Evolutionary conservation across 2,329 filamentous ascomycete species (phyloP).

Genomic region (Fonsecaea erecta): DNA sequence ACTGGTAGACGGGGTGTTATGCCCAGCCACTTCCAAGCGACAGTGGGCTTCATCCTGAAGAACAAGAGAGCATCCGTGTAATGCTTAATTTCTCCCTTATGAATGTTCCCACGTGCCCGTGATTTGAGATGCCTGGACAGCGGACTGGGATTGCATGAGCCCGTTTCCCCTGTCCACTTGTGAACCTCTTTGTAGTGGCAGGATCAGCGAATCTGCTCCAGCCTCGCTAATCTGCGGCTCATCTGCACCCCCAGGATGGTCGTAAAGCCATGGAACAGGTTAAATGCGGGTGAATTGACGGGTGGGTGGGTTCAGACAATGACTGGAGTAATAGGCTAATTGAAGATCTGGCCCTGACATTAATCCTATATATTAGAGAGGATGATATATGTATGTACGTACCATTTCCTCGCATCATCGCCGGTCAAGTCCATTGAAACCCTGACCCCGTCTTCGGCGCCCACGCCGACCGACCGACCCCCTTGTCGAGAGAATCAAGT

Average conservation of each 20-base stretch:
- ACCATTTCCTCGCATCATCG: not conserved
- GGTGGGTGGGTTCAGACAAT: too few relatives aligned
- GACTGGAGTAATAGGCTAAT: not conserved
- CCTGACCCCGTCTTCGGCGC: too few relatives aligned
- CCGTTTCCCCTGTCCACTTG: not conserved
- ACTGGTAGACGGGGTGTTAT: not conserved
- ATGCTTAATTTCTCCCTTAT: not conserved
- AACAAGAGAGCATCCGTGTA: not conserved
- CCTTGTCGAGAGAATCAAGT: too few relatives aligned
- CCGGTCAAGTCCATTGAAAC: not conserved
- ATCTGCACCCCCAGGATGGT: not conserved
- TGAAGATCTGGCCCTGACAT: not conserved
- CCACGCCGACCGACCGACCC: too few relatives aligned
- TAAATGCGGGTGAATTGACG: too few relatives aligned
- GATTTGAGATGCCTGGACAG: not conserved
- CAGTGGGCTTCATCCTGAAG: not conserved
- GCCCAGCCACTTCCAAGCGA: not conserved
- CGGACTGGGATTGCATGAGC: not conserved
- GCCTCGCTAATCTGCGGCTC: not conserved
- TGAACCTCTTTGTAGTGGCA: not conserved
- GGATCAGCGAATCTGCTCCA: not conserved
- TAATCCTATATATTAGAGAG: not conserved
- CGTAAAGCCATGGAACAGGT: too few relatives aligned
- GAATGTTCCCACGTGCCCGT: not conserved
- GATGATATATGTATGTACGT: too few relatives aligned